phyloP scores from a whole-genome alignment of 2,329 filamentous ascomycete genomes.

The Fusarium decemcellulare region DNA sequence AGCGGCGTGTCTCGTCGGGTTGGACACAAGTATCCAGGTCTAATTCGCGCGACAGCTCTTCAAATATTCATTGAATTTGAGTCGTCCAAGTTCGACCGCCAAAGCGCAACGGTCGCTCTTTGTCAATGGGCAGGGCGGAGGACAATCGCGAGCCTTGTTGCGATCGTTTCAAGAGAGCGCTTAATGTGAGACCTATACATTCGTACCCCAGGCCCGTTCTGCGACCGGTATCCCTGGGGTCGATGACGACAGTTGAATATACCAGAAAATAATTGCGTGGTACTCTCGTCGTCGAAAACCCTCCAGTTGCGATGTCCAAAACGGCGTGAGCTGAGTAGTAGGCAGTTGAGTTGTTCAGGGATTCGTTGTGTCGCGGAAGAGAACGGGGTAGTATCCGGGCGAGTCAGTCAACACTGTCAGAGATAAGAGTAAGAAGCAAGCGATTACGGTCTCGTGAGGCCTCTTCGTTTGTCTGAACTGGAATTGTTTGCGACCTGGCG shows the following conservation, averaged over 20 bases:
- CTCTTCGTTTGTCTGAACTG: background rate
- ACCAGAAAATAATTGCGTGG: constrained; percentile 24
- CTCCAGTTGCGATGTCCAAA: constrained; percentile 1
- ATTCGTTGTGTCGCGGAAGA: constrained; percentile 7
- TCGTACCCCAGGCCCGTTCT: constrained; percentile 49
- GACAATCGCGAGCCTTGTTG: constrained; percentile 17
- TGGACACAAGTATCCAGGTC: constrained; percentile 4
- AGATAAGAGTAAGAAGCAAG: constrained; percentile 3
- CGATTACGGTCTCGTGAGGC: background rate
- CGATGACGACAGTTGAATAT: constrained; percentile 28
- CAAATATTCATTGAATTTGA: constrained; percentile 24
- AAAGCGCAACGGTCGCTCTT: constrained; percentile 9
- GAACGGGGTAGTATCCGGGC: constrained; percentile 8
- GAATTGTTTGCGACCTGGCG: background rate
- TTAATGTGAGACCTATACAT: constrained; percentile 37
- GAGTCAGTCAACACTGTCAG: constrained; percentile 13
- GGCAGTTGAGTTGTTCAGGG: constrained; percentile 3
- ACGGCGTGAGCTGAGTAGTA: background rate
- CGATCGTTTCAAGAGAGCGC: constrained; percentile 28
- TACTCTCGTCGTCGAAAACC: constrained; percentile 8
- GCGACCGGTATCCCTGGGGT: constrained; percentile 47
- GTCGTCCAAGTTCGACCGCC: constrained; percentile 11
- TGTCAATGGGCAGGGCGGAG: constrained; percentile 8
- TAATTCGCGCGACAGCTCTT: constrained; percentile 10
- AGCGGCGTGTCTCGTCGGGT: constrained; percentile 28